Evolutionary conservation across 2,329 filamentous ascomycete genomes (phyloP).

Genomic region (Fusarium coicis): DNA sequence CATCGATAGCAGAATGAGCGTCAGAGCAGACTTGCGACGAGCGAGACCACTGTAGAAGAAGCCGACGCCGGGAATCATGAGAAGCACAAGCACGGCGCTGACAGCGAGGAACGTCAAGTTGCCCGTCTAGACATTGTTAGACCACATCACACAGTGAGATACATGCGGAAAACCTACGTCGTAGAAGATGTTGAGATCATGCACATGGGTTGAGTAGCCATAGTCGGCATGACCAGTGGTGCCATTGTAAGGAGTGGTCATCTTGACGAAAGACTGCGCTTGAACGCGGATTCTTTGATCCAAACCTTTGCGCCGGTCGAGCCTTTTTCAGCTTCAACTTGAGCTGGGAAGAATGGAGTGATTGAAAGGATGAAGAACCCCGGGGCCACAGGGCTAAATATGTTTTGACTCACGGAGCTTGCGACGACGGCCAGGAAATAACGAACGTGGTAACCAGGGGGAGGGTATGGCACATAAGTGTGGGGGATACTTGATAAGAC

Average conservation of each 20-base stretch:
- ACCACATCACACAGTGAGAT: background rate
- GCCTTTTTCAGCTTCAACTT: constrained; percentile 19
- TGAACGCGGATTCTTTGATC: constrained; percentile 21
- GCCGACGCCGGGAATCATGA: constrained; percentile 94
- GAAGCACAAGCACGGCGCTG: constrained; percentile 80
- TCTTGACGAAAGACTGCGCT: constrained; percentile 30
- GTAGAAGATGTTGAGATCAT: constrained; percentile 87
- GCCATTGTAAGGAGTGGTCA: constrained; percentile 61
- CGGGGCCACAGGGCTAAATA: constrained; percentile 39
- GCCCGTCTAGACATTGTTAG: constrained; percentile 66
- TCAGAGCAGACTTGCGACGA: constrained; percentile 87
- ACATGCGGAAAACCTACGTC: constrained; percentile 62
- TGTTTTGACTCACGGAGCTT: constrained; percentile 18
- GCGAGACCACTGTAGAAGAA: constrained; percentile 96
- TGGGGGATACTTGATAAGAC: constrained; percentile 44
- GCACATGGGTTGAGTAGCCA: constrained; percentile 62
- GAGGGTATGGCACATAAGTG: constrained; percentile 36
- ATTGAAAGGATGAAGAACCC: constrained; percentile 8
- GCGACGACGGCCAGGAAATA: constrained; percentile 14
- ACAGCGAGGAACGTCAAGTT: constrained; percentile 86
- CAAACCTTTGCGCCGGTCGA: constrained; percentile 11
- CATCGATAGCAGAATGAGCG: constrained; percentile 86
- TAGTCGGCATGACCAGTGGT: constrained; percentile 60
- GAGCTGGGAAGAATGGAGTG: constrained; percentile 23
- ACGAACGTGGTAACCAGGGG: constrained; percentile 21